These are phyloP conservation scores for Lippia alba DNA, from an alignment of 305 asterid species.

Conservation along the genomic window DNA sequence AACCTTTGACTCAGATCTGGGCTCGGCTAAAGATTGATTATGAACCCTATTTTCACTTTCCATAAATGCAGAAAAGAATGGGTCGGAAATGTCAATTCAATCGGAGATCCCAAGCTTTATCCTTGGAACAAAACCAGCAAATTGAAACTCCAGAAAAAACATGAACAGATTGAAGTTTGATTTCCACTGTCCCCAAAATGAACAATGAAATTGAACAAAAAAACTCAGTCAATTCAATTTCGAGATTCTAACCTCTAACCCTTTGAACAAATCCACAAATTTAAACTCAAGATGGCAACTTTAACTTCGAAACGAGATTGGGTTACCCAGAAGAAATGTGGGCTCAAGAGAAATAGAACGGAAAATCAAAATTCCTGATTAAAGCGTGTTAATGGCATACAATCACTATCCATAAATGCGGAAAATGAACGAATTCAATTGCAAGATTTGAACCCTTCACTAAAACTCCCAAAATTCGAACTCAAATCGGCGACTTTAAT, in stretches of 20 bases:
- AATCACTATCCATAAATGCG: background rate
- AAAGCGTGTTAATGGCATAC: background rate
- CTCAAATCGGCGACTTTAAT: conserved; percentile 22
- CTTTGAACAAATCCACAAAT: conserved; percentile 29
- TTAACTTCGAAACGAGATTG: conserved; percentile 18
- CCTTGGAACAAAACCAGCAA: conserved; percentile 25
- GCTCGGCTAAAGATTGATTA: conserved; percentile 35
- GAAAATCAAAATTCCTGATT: conserved; percentile 15
- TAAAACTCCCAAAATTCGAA: conserved; percentile 31
- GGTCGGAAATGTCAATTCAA: background rate
- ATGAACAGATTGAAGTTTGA: conserved; percentile 13
- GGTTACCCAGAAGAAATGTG: conserved; percentile 10
- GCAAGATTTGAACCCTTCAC: conserved; percentile 22
- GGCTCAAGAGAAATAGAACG: conserved; percentile 18
- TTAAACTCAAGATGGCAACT: conserved; percentile 27
- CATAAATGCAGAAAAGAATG: conserved; percentile 35
- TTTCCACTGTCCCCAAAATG: background rate
- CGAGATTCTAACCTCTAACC: conserved; percentile 22
- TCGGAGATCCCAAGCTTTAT: conserved; percentile 11
- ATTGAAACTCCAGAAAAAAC: conserved; percentile 27
- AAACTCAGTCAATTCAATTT: conserved; percentile 10
- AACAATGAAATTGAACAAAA: background rate
- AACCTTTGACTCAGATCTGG: conserved; percentile 65
- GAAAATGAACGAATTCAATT: conserved; percentile 3
- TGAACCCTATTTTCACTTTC: conserved; percentile 40